Base-by-base conservation (phyloP, 1,139 yeast species). In the Saccharomyces hybrid region DNA sequence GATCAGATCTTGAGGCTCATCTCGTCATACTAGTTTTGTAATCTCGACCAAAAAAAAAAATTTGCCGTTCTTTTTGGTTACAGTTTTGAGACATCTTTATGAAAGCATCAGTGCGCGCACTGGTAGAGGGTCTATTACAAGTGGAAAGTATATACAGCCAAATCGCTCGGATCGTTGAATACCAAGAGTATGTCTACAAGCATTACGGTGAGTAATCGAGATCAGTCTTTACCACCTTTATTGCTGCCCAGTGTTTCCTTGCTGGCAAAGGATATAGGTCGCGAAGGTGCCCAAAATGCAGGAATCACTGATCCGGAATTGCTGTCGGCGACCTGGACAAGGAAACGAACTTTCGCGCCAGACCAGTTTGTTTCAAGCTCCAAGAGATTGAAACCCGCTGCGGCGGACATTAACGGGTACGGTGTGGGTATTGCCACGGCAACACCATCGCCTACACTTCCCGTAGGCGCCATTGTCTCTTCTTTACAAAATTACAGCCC, bases 191-290 rank as follows among this genome's bases (percentile, higher is more conserved):
- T 61, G 61, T 54, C 57, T 7, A 51, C 61, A 4, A 65, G 69
- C 50, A 63, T 65, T 7, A 61, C 64, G n/a, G 59, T 67, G 4
- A 55, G 60, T 14, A 67, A 67, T 51, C 58, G 62, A 49, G 61
- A 62, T 55, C 59, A 57, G n/a, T 55, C 61, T 31, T 54, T 66
- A 50, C 71, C 70, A 19, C 70, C 71, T 25, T 56, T 67, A 49
- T 54, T 67, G 41, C 57, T 67, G 48, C 71, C 70, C 47, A 64
- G 56, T 48, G 55, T 64, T 9, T 16, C 44, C 44, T 3, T 38
- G 44, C n/a, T 38, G 26, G 44, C 16, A 9, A 38, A 38, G 25
- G 44, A 38, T 7, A 4, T 38, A 9, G 7, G 25, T 16, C 44
- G 44, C 9, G 14, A 52, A 50, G 54, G 27, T 48, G 34, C 52